Evolutionary conservation across 176 grass and related monocot genomes (phyloP).

Genomic region (Oryza glumipatula): DNA sequence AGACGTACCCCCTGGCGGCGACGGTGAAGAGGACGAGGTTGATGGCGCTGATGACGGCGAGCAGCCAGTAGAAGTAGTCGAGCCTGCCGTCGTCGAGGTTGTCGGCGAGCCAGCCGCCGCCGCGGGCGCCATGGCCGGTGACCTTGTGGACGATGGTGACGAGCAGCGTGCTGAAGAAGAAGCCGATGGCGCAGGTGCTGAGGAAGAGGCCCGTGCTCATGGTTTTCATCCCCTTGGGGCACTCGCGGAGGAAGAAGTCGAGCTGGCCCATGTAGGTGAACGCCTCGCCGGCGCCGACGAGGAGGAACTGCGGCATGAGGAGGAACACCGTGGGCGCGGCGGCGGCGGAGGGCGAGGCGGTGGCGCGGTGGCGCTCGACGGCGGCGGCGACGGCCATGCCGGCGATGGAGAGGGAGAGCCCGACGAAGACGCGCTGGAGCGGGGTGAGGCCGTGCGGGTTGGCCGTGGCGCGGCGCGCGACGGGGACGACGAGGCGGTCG

Average conservation of each 20-base stretch:
- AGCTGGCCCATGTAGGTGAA: constrained; percentile 98
- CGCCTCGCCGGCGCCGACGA: constrained; percentile 87
- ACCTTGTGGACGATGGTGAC: constrained; percentile 78
- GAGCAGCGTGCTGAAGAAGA: constrained; percentile 88
- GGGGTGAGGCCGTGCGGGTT: constrained; percentile 83
- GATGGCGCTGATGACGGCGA: constrained; percentile 56
- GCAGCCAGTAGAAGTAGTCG: constrained; percentile 94
- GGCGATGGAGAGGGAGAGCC: constrained; percentile 69
- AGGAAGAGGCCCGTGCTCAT: constrained; percentile 98
- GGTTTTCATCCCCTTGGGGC: constrained; percentile 98
- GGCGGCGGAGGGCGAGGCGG: background rate
- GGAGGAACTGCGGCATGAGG: constrained; percentile 88
- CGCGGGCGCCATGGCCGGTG: constrained; percentile 33
- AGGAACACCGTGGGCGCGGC: constrained; percentile 67
- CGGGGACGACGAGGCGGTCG: constrained; percentile 64
- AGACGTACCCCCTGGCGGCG: constrained; percentile 69
- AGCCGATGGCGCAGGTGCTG: constrained; percentile 80
- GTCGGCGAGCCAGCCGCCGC: constrained; percentile 76
- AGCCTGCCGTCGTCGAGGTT: constrained; percentile 79
- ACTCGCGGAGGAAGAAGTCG: constrained; percentile 91
- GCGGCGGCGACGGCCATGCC: constrained; percentile 75
- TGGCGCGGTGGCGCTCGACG: constrained; percentile 60
- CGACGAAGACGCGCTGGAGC: constrained; percentile 76
- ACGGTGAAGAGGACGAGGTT: constrained; percentile 61
- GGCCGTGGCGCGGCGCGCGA: constrained; percentile 53